These are phyloP conservation scores for Podospora pseudopauciseta DNA, from an alignment of 495 filamentous ascomycete genomes.

Conservation along the genomic window DNA sequence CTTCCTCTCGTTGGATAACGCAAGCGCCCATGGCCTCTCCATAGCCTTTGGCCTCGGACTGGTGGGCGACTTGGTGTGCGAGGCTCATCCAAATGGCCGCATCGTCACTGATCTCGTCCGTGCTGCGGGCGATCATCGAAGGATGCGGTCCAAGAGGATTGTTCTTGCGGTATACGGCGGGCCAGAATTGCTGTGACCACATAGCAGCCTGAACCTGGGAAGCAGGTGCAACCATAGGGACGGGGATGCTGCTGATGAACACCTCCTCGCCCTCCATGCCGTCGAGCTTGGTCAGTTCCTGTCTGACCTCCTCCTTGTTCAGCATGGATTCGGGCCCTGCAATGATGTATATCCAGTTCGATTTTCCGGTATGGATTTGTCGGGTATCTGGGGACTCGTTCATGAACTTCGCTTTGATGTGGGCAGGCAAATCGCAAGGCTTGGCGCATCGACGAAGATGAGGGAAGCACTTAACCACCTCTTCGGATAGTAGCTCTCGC, in stretches of 20 bases:
- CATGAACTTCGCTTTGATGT: constrained; percentile 46
- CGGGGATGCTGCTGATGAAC: constrained; percentile 49
- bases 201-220: constrained; percentile 67
- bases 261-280: constrained; percentile 43
- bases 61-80: constrained; percentile 59
- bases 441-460: constrained; percentile 84
- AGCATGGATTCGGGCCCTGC: constrained; percentile 42
- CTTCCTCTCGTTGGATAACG: constrained; percentile 60
- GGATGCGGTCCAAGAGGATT: constrained; percentile 75
- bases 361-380: constrained; percentile 45
- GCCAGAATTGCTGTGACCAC: constrained; percentile 82
- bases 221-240: constrained; percentile 74
- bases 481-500: constrained; percentile 49
- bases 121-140: constrained; percentile 51
- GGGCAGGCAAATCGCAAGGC: constrained; percentile 60
- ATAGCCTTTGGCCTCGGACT: constrained; percentile 51
- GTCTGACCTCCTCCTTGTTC: constrained; percentile 36
- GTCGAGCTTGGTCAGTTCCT: constrained; percentile 33
- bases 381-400: constrained; percentile 42
- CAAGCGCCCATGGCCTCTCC: constrained; percentile 77
- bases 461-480: constrained; percentile 58
- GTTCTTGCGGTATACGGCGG: constrained; percentile 77
- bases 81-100: constrained; percentile 62
- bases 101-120: constrained; percentile 56
- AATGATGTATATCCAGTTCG: constrained; percentile 49